Percentiles rank a stretch among this genome's conserved stretches.
These are phyloP conservation scores for Metschnikowia orientalis DNA, from an alignment of 805 yeast genomes.

Conservation along the genomic window DNA sequence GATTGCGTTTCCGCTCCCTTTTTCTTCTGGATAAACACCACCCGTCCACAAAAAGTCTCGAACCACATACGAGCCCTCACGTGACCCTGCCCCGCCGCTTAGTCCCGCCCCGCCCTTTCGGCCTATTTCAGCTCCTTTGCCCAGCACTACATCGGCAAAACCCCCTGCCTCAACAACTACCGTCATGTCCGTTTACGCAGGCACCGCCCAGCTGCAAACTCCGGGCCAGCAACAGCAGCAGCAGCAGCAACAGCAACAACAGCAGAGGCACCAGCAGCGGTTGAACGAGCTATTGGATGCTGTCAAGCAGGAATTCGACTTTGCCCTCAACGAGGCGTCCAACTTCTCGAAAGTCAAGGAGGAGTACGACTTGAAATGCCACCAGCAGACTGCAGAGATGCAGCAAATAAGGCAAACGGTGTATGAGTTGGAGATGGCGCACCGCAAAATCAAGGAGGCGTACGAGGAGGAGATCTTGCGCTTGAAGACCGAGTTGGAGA, in stretches of 20 bases:
- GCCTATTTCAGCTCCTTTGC: background rate
- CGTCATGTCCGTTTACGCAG: constrained; percentile 19
- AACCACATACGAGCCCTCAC: background rate
- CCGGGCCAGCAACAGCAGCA: constrained; percentile 19
- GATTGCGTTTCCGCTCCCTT: constrained; percentile 5
- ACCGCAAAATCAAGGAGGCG: constrained; percentile 90
- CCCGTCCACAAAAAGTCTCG: constrained; percentile 1
- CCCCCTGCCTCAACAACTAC: background rate
- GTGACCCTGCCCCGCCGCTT: too few relatives aligned
- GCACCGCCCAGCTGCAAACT: constrained; percentile 20
- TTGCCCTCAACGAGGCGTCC: constrained; percentile 79
- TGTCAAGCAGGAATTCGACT: constrained; percentile 85
- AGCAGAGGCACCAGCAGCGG: constrained; percentile 42
- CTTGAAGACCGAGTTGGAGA: constrained; percentile 80
- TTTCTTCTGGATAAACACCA: constrained; percentile 6
- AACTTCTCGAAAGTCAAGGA: constrained; percentile 85
- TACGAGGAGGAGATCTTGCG: constrained; percentile 90
- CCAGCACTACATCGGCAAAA: too few relatives aligned
- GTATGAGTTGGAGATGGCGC: constrained; percentile 89
- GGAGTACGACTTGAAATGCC: constrained; percentile 83
- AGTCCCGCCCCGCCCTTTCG: background rate
- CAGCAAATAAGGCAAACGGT: constrained; percentile 92
- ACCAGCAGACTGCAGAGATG: constrained; percentile 89
- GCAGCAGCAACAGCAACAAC: constrained; percentile 31
- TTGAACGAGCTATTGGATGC: constrained; percentile 85